Conservation (phyloP, 2,329 filamentous ascomycete species). For the Aspergillus terreus region DNA sequence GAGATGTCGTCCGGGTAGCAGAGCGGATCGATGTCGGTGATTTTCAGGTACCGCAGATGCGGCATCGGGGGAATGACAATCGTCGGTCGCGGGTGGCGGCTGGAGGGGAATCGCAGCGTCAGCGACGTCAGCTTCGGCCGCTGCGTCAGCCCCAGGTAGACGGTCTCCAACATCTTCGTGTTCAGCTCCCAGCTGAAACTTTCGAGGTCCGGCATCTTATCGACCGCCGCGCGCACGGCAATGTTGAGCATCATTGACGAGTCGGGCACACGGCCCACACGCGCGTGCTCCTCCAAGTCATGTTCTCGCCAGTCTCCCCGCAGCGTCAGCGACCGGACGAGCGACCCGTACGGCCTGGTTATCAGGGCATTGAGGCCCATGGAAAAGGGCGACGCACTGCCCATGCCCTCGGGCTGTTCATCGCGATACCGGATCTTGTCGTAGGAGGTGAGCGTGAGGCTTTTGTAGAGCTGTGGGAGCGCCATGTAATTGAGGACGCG, state of each 20-base stretch:
- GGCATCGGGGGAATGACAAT: slow-evolving; percentile 55
- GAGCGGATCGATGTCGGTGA: slow-evolving; percentile 60
- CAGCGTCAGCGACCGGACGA: slow-evolving; percentile 52
- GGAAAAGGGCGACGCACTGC: slow-evolving; percentile 60
- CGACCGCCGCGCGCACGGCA: slow-evolving; percentile 55
- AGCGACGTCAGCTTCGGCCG: slow-evolving; percentile 50
- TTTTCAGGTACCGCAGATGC: slow-evolving; percentile 50
- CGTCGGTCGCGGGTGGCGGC: slow-evolving; percentile 55
- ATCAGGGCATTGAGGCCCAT: slow-evolving; percentile 62
- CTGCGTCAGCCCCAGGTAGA: slow-evolving; percentile 55
- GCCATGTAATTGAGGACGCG: slow-evolving; percentile 63
- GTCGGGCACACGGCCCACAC: slow-evolving; percentile 58
- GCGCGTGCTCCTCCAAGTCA: slow-evolving; percentile 56
- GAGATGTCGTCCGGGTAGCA: slow-evolving; percentile 63
- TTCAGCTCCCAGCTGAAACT: slow-evolving; percentile 60
- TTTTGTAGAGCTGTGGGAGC: slow-evolving; percentile 57
- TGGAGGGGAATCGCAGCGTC: slow-evolving; percentile 54
- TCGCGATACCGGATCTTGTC: slow-evolving; percentile 56
- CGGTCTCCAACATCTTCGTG: slow-evolving; percentile 56
- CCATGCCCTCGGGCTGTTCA: slow-evolving; percentile 57
- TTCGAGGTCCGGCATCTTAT: slow-evolving; percentile 55
- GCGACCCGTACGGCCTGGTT: slow-evolving; percentile 50
- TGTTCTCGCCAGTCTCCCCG: slow-evolving; percentile 57
- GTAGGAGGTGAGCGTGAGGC: slow-evolving; percentile 56
- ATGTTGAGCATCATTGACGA: slow-evolving; percentile 63